A percentile compares a stretch with the other conserved stretches of the same genome.
phyloP scores from a whole-genome alignment of 148 eudicot genomes.

The Fagopyrum homotropicum region DNA sequence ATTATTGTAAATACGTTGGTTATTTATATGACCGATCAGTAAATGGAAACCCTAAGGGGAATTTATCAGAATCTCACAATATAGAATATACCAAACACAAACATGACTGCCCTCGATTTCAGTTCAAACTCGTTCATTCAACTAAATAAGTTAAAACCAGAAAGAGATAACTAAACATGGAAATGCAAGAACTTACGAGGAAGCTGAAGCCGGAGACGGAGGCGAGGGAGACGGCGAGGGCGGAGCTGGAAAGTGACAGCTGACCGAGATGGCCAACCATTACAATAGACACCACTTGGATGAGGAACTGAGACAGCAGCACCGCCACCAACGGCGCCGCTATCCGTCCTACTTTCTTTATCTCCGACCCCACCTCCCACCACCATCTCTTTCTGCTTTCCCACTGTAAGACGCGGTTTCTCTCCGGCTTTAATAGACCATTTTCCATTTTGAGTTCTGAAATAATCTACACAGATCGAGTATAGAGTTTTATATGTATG shows the following conservation, averaged over 20 bases:
- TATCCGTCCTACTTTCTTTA: constrained; percentile 29
- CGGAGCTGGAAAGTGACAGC: constrained; percentile 46
- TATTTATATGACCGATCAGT: too few relatives aligned
- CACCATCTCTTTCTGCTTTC: neutral
- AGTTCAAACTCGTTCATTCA: too few relatives aligned
- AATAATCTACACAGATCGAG: too few relatives aligned
- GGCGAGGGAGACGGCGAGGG: constrained; percentile 52
- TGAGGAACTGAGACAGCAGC: constrained; percentile 24
- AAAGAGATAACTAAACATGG: too few relatives aligned
- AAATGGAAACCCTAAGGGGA: too few relatives aligned
- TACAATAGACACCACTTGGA: constrained; percentile 37
- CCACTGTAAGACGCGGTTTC: neutral
- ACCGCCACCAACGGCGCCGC: constrained; percentile 45
- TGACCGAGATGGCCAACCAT: constrained; percentile 64
- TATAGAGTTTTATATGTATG: too few relatives aligned
- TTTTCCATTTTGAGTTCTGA: neutral
- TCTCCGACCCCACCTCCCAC: constrained; percentile 21
- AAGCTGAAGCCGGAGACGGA: constrained; percentile 43
- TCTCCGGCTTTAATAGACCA: neutral
- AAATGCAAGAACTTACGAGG: constrained; percentile 16
- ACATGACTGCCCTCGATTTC: too few relatives aligned
- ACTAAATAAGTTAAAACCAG: too few relatives aligned
- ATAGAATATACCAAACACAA: too few relatives aligned
- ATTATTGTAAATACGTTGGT: too few relatives aligned
- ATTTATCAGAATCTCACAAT: too few relatives aligned